phyloP scores from a whole-genome alignment of 768 basidiomycete genomes.

The Coprinopsis sp. region DNA sequence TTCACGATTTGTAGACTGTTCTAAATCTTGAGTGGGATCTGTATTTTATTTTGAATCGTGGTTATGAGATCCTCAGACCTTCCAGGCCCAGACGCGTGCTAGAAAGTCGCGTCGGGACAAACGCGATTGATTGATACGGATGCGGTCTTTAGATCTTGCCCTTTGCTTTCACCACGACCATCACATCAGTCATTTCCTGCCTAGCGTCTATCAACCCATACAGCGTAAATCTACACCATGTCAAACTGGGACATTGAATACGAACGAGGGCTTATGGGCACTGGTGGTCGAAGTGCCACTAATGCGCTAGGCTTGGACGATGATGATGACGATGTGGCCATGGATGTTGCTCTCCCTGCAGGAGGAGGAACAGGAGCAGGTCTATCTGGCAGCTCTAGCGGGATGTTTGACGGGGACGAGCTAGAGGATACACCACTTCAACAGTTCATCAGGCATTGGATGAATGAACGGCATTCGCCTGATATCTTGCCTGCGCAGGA shows the following conservation, averaged over 20 bases:
- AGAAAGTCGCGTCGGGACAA: no score
- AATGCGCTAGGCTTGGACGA: slow-evolving; percentile 10
- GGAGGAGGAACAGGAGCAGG: slow-evolving; percentile 10
- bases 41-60: no score
- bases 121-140: no score
- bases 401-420: slow-evolving; percentile 15
- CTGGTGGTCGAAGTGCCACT: background rate
- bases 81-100: no score
- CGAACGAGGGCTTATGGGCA: slow-evolving; percentile 18
- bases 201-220: no score
- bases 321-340: slow-evolving; percentile 33
- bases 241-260: slow-evolving; percentile 35
- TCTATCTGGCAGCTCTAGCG: slow-evolving; percentile 4
- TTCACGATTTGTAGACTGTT: no score
- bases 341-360: slow-evolving; percentile 27
- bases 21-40: no score
- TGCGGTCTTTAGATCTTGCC: no score
- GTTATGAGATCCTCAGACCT: no score
- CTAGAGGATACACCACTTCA: slow-evolving; percentile 56
- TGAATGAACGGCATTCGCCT: slow-evolving; percentile 79
- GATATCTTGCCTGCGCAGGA: slow-evolving; percentile 76
- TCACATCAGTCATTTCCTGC: background rate
- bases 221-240: background rate
- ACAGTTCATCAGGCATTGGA: slow-evolving; percentile 75
- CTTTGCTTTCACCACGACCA: background rate